Base-by-base conservation (phyloP, 2,329 filamentous ascomycete genomes). In the Fusarium oligoseptatum region DNA sequence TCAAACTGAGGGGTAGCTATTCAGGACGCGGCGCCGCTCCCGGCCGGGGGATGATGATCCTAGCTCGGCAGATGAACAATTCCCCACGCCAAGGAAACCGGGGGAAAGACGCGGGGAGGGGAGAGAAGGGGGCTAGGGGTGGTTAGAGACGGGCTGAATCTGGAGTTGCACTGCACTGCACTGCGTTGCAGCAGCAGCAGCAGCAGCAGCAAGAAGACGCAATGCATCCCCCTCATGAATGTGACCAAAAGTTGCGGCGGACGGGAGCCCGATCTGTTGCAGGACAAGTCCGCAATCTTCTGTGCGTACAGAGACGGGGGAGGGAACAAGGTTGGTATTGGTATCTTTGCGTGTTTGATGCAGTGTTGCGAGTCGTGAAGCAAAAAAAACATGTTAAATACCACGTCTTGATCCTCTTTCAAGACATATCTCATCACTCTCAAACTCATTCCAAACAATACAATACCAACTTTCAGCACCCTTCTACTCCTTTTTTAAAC, bases 1-100 rank as follows among this genome's bases (percentile, higher is more conserved):
- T 14, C 11, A 11, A 62, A 63, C 37, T 57, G 36, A 58, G 62
- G 58, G 57, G 64, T 63, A 43, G 20, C 15, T 15, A n/a, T 36
- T n/a, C 27, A 67, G 57, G 56, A n/a, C 17, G 65, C 70, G 69
- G 70, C 29, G 57, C 50, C 64, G 48, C 60, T 20, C 37, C 69
- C 69, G 69, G 65, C 11, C 10, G 63, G 34, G 11, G 14, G 43
- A 48, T 27, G 45, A 50, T 6, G 15, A 45, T 45, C 52, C 32
- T n/a, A 22, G 15, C 32, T 63, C 69, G 68, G 69, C 68, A 72
- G 64, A 68, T 72, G 32, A 45, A 48, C 8, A 4, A 27, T 43
- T 39, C 56, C 43, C 48, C 57, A 63, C 36, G 45, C 48, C 43
- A 32, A 37, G 29, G 24, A 50, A 50, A 6, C 48, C 50, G 57